Evolutionary conservation across 2,329 filamentous ascomycete species (phyloP).

Genomic region (Trichoderma oligosporum): DNA sequence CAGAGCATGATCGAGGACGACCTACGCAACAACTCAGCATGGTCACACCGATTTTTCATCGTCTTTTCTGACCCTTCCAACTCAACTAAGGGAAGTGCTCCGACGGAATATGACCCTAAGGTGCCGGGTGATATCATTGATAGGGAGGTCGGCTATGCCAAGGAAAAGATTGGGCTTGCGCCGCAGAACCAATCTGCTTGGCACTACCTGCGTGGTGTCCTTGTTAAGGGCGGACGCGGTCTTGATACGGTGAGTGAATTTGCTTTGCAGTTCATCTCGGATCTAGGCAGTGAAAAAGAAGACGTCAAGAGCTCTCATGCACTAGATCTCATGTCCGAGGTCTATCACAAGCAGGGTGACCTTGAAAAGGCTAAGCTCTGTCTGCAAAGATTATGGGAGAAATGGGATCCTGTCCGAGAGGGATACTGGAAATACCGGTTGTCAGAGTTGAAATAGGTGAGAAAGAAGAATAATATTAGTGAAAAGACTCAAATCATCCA

Average conservation of each 20-base stretch:
- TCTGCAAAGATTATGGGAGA: conserved; percentile 69
- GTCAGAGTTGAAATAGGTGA: conserved; percentile 25
- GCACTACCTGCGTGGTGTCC: conserved; percentile 81
- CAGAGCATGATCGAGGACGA: conserved; percentile 72
- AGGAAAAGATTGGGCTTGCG: conserved; percentile 69
- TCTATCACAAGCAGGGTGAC: conserved; percentile 56
- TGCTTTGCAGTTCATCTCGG: conserved; percentile 48
- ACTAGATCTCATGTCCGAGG: conserved; percentile 68
- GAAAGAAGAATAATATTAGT: background rate
- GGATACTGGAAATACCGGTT: conserved; percentile 80
- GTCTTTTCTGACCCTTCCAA: conserved; percentile 64
- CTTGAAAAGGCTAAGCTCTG: conserved; percentile 63
- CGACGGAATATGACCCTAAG: conserved; percentile 51
- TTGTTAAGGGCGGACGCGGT: conserved; percentile 60
- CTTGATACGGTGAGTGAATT: conserved; percentile 47
- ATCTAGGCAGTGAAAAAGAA: conserved; percentile 45
- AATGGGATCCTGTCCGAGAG: conserved; percentile 85
- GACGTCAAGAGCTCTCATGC: conserved; percentile 60
- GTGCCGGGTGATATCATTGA: conserved; percentile 63
- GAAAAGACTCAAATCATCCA: too few species aligned
- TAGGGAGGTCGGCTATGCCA: conserved; percentile 70
- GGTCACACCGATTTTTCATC: conserved; percentile 96
- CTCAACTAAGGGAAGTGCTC: conserved; percentile 45
- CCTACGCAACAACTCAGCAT: conserved; percentile 93
- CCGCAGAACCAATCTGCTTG: conserved; percentile 94